Percentiles rank a stretch among this genome's conserved stretches.
These are phyloP conservation scores for Trichocladium uniseriatum DNA, from an alignment of 495 filamentous ascomycete genomes.

Conservation along the genomic window DNA sequence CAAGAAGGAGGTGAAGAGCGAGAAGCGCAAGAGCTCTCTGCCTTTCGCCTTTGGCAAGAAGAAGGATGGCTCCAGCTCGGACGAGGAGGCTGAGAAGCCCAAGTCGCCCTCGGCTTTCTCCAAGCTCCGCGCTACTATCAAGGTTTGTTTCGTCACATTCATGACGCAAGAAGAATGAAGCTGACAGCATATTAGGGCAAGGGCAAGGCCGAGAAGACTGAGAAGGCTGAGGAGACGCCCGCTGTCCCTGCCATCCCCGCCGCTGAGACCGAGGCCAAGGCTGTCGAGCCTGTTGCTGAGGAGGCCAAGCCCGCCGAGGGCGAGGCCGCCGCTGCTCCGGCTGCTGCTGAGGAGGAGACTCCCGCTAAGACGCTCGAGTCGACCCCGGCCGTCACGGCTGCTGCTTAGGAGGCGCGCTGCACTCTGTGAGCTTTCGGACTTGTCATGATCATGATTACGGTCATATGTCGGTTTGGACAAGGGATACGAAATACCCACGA, in stretches of 20 bases:
- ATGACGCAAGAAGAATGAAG: neutral
- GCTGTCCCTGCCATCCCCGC: slow-evolving; percentile 20
- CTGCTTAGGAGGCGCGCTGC: slow-evolving; percentile 34
- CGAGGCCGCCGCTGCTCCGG: slow-evolving; percentile 31
- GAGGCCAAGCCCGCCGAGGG: slow-evolving; percentile 35
- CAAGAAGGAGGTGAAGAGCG: slow-evolving; percentile 43
- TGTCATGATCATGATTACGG: slow-evolving; percentile 8
- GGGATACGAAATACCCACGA: slow-evolving; percentile 15
- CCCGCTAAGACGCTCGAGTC: slow-evolving; percentile 30
- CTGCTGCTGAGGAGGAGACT: slow-evolving; percentile 28
- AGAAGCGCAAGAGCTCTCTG: slow-evolving; percentile 49
- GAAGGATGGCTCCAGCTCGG: slow-evolving; percentile 38
- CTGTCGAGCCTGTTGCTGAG: slow-evolving; percentile 33
- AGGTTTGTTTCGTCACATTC: neutral
- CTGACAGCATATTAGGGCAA: slow-evolving; percentile 19
- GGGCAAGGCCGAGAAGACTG: slow-evolving; percentile 34
- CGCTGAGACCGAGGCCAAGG: slow-evolving; percentile 31
- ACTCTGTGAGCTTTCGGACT: neutral
- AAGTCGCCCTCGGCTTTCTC: slow-evolving; percentile 46
- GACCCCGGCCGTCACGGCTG: slow-evolving; percentile 36
- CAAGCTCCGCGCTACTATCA: slow-evolving; percentile 48
- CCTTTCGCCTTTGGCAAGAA: slow-evolving; percentile 49
- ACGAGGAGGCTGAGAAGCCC: slow-evolving; percentile 44
- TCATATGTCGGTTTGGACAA: slow-evolving; percentile 2
- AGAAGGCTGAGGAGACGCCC: slow-evolving; percentile 42